Evolutionary conservation across 192 early-diverging fungal genomes (phyloP), one percentile per base, ranked within the genome.

Genomic region (Rhizophagus prolifer): DNA sequence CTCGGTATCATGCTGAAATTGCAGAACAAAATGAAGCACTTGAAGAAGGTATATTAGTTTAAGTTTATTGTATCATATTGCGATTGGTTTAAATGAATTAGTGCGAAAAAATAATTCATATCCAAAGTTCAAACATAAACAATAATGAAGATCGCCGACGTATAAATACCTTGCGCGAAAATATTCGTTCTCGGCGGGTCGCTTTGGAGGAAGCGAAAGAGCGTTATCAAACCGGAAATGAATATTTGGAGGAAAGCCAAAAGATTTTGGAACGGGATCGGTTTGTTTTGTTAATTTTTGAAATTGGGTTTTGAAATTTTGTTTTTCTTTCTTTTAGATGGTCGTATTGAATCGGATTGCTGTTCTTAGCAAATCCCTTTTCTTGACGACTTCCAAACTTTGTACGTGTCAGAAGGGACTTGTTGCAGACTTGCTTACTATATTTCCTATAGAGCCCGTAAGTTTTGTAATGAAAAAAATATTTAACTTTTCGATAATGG

Each of bases 351-450:
- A 66, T 59, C 34, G 64, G 74, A 61, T 76, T 38, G 54, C 44
- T 76, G 74, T 76, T 66, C 34, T 66, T 76, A 76, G 74, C 74
- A 61, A 76, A 59, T 44, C 74, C 9, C 64, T 76, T 4, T 76
- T 13, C 61, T 23, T 36, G 10, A 76, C 60, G 25, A 44, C 74
- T 50, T 78, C 61, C 25, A 79, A 66, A 77, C 80, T 80, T 63
- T 82, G 54, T 77, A 68, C 58, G 74, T 85, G 65, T 63, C 82
- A 69, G 50, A 86, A 79, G 69, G 88, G 88, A 65, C 69, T 90
- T 28, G 85, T 90, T 46, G 87, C 88, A 9, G 87, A 87, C 64
- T 68, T 90, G 44, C 88, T 90, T 61, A 85, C 83, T 9, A 87
- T 90, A 61, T 90, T 85, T 75, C 88, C 88, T 7, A 87, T 90